Conservation (phyloP, 495 filamentous ascomycete genomes). For the Neurospora sp. region DNA sequence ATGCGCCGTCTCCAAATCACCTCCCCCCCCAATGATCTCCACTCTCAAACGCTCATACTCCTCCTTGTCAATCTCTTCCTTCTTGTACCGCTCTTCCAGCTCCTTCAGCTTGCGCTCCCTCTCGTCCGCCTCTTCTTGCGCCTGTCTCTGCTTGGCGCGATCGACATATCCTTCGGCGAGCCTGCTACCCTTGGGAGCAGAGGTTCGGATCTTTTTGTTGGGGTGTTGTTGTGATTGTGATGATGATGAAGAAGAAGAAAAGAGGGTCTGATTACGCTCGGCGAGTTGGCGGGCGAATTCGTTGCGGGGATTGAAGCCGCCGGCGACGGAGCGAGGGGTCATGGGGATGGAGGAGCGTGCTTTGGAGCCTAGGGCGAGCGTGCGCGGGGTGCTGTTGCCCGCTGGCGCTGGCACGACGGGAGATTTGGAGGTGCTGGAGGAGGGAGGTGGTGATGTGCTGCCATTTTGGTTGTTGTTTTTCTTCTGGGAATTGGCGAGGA, state of each 20-base stretch:
- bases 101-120: constrained; percentile 58
- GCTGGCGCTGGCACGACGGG: not conserved
- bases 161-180: constrained; percentile 75
- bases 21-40: constrained; percentile 60
- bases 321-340: constrained; percentile 68
- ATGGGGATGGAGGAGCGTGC: constrained; percentile 73
- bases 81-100: constrained; percentile 72
- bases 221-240: constrained; percentile 23
- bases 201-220: constrained; percentile 65
- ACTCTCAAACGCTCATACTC: constrained; percentile 62
- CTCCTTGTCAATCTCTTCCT: constrained; percentile 66
- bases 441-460: constrained; percentile 16
- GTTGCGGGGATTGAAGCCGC: constrained; percentile 29
- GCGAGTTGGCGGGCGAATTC: constrained; percentile 83
- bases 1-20: constrained; percentile 69
- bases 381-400: constrained; percentile 15
- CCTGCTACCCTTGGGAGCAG: constrained; percentile 75
- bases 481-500: constrained; percentile 43
- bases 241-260: not conserved
- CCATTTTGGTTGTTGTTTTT: constrained; percentile 26
- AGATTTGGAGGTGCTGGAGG: constrained; percentile 15
- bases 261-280: constrained; percentile 51
- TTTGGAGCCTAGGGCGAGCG: constrained; percentile 47
- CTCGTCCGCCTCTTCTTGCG: constrained; percentile 50
- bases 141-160: constrained; percentile 50